phyloP scores from a whole-genome alignment of 2,329 filamentous ascomycete genomes.

The Davidsoniella virescens region DNA sequence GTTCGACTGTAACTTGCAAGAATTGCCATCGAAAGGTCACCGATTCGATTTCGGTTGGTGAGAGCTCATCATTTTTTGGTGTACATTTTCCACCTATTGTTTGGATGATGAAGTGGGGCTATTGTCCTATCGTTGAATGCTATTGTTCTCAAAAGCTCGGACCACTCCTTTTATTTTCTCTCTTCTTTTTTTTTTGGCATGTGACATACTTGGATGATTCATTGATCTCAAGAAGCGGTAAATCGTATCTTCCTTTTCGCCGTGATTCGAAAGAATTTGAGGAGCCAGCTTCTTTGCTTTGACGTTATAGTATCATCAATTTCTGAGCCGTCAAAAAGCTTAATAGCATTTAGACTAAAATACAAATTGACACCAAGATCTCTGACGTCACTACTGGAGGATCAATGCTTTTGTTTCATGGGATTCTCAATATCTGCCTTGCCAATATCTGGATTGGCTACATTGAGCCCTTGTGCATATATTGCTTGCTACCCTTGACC shows the following conservation, averaged over 20 bases:
- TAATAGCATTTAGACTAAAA: too few species aligned
- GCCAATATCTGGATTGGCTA: not conserved
- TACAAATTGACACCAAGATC: too few species aligned
- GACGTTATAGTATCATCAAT: too few species aligned
- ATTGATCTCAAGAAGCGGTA: not conserved
- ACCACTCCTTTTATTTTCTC: not conserved
- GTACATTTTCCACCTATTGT: too few species aligned
- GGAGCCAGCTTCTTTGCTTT: too few species aligned
- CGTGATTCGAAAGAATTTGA: too few species aligned
- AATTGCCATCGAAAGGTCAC: too few species aligned
- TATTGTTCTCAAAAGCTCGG: not conserved
- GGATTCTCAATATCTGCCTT: not conserved
- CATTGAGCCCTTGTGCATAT: too few species aligned
- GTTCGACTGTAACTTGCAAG: too few species aligned
- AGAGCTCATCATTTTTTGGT: not conserved
- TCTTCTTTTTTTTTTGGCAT: not conserved
- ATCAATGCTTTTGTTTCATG: not conserved
- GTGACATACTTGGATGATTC: not conserved
- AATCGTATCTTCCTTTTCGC: not conserved
- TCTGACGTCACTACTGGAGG: not conserved
- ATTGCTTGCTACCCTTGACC: too few species aligned
- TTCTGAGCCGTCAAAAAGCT: too few species aligned
- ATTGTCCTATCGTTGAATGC: not conserved
- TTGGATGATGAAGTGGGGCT: too few species aligned
- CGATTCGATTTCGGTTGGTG: slow-evolving; percentile 11